Percentiles rank a stretch among this genome's conserved stretches.
Conservation (phyloP, 257 asterid species). For the Gardenia jasminoides region DNA sequence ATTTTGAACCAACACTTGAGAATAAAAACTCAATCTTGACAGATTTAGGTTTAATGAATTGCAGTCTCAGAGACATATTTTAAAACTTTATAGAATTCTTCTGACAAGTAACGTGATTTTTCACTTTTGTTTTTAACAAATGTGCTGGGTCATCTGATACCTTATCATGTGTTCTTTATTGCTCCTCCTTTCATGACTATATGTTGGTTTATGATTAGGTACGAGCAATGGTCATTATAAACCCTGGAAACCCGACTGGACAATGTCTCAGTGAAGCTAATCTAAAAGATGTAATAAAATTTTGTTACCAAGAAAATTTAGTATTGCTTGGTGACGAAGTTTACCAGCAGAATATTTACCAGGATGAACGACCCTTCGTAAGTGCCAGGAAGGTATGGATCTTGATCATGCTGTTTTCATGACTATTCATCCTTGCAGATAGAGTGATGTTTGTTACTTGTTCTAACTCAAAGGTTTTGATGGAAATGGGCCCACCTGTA, state of each 20-base stretch:
- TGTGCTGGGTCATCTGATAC: neutral
- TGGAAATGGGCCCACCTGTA: constrained; percentile 86
- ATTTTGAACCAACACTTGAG: neutral
- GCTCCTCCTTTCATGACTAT: neutral
- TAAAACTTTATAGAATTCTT: neutral
- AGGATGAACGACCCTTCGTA: constrained; percentile 92
- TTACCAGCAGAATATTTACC: constrained; percentile 97
- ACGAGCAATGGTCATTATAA: constrained; percentile 97
- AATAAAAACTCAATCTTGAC: neutral
- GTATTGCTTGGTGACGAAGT: constrained; percentile 95
- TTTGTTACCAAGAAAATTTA: constrained; percentile 81
- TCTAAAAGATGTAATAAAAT: constrained; percentile 56
- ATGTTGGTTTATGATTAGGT: constrained; percentile 46
- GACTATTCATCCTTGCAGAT: neutral
- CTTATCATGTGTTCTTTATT: neutral
- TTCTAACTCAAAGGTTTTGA: constrained; percentile 56
- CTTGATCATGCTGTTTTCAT: neutral
- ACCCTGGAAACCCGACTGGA: constrained; percentile 98
- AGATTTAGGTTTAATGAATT: neutral
- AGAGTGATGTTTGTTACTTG: constrained; percentile 15
- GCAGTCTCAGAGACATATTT: neutral
- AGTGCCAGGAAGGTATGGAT: constrained; percentile 79
- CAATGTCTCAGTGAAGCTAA: constrained; percentile 91
- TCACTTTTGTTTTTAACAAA: neutral
- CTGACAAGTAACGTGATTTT: neutral